Conservation (phyloP, 305 asterid genomes). For the Solanum hybrid region DNA sequence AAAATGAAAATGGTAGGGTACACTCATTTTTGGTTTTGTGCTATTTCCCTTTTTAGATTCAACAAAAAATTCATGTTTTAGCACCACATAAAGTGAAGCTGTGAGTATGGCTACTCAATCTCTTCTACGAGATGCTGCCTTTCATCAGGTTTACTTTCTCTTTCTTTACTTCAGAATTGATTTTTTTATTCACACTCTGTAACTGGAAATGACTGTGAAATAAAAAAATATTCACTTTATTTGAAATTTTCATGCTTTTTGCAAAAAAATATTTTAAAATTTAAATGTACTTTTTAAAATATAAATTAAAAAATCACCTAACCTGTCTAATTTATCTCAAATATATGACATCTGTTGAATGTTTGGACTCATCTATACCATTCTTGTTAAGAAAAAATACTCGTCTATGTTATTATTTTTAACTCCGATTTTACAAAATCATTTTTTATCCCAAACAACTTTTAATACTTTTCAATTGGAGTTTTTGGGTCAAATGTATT, state of each 20-base stretch:
- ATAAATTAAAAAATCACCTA: background rate
- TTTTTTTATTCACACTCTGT: background rate
- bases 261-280: background rate
- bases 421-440: background rate
- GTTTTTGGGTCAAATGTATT: background rate
- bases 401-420: too few relatives aligned
- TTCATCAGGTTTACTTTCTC: slow-evolving; percentile 9
- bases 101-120: slow-evolving; percentile 16
- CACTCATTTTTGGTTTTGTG: background rate
- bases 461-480: too few relatives aligned
- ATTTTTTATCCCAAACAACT: too few relatives aligned
- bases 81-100: background rate
- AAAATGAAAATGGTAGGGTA: background rate
- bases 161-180: background rate
- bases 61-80: background rate
- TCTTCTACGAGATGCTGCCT: slow-evolving; percentile 18
- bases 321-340: background rate
- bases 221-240: background rate
- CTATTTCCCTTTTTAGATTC: background rate
- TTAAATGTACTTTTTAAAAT: background rate
- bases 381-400: background rate
- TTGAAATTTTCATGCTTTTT: background rate
- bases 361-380: background rate
- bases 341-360: background rate
- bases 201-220: background rate